Conservation (phyloP, 371 early-diverging fungal species). For the Synchytrium microbalum region DNA sequence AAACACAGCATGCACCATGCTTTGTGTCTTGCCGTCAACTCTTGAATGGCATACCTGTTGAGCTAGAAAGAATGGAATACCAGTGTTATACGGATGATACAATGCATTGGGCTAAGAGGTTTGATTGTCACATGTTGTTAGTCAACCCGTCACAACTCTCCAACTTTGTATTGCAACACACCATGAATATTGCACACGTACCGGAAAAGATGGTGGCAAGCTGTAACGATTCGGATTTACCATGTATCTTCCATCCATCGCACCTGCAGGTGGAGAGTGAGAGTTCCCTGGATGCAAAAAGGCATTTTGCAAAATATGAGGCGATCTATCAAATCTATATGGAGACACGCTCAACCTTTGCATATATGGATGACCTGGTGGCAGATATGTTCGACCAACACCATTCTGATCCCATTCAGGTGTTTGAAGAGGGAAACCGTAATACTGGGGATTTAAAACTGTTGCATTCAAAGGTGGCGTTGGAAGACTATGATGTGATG, state of each 20-base stretch:
- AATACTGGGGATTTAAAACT: neutral
- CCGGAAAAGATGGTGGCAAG: neutral
- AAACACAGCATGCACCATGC: neutral
- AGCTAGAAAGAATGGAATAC: neutral
- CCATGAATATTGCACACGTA: neutral
- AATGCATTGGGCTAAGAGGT: no score
- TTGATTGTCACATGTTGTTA: neutral
- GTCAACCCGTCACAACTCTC: neutral
- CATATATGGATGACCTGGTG: neutral
- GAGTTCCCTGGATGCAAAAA: neutral
- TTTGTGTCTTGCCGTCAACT: neutral
- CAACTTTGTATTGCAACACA: neutral
- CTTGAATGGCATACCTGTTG: neutral
- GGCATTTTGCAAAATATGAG: neutral
- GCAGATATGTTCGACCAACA: neutral
- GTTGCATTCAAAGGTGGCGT: neutral
- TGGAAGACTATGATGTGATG: neutral
- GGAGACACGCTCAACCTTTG: neutral
- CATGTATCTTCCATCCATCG: neutral
- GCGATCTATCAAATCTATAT: neutral
- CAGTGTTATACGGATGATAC: neutral
- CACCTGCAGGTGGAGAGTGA: neutral
- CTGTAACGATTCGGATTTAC: neutral
- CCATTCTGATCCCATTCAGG: neutral
- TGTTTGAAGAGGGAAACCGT: neutral